phyloP scores from a whole-genome alignment of 2,329 filamentous ascomycete genomes.

The Fusarium stilboides region DNA sequence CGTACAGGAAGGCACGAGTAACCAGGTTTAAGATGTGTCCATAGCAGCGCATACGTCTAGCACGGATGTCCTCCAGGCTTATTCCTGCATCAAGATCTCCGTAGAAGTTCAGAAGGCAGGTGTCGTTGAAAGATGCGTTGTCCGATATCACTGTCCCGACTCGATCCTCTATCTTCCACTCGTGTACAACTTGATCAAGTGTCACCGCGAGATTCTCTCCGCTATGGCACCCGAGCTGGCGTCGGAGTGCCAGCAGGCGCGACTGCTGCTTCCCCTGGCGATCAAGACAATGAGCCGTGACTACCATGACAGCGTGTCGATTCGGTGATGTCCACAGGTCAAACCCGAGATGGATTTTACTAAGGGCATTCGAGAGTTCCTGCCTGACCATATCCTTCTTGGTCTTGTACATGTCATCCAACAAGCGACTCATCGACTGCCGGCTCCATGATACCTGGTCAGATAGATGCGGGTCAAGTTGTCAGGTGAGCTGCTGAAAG shows the following conservation, averaged over 20 bases:
- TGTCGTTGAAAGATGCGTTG: not conserved
- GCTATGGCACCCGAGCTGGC: not conserved
- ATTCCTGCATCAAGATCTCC: not conserved
- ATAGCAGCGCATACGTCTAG: not conserved
- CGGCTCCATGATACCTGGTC: not conserved
- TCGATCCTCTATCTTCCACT: not conserved
- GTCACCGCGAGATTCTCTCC: not conserved
- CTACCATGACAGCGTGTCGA: not conserved
- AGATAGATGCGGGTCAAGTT: not conserved
- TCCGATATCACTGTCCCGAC: not conserved
- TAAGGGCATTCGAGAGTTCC: not conserved
- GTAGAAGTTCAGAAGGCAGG: not conserved
- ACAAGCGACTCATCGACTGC: not conserved
- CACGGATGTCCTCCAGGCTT: not conserved
- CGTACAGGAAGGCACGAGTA: not conserved
- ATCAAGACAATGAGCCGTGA: not conserved
- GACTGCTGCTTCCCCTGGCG: not conserved
- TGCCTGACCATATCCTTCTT: not conserved
- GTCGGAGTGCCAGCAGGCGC: not conserved
- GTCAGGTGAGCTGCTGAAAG: not conserved
- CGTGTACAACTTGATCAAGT: not conserved
- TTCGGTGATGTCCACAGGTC: not conserved
- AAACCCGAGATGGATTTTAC: not conserved
- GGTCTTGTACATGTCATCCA: not conserved
- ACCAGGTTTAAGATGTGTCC: not conserved